Evolutionary conservation across 2,329 filamentous ascomycete genomes (phyloP).

Genomic region (Colletotrichum cereale): DNA sequence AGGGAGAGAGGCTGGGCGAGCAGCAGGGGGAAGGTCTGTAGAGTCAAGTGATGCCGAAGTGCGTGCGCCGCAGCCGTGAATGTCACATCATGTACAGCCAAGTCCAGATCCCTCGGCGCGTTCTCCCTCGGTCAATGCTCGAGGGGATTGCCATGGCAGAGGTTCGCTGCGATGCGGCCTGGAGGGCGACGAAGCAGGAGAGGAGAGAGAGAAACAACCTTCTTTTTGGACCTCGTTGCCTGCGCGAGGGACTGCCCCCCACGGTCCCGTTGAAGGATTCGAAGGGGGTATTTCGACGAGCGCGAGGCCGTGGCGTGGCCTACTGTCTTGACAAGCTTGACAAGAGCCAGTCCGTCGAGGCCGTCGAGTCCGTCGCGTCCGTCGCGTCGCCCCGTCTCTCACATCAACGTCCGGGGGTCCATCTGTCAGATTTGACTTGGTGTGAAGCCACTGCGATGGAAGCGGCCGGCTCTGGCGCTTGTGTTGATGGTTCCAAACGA

Average conservation of each 20-base stretch:
- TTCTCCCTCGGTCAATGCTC: not conserved
- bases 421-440: not conserved
- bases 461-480: conserved; percentile 3
- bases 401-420: not conserved
- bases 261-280: not conserved
- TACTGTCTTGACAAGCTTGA: not conserved
- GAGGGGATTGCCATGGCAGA: not conserved
- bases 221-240: not conserved
- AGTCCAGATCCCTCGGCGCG: not conserved
- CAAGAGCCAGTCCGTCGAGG: not conserved
- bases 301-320: not conserved
- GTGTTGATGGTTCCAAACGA: not conserved
- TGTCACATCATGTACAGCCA: not conserved
- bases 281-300: not conserved
- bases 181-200: not conserved
- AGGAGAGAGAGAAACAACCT: not conserved
- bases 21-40: not conserved
- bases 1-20: not conserved
- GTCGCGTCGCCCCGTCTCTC: conserved; percentile 1
- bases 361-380: not conserved
- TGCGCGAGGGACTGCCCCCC: not conserved
- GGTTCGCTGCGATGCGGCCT: not conserved
- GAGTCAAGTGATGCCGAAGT: not conserved
- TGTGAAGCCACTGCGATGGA: conserved; percentile 12
- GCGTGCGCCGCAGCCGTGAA: not conserved